These are phyloP conservation scores for Hymenoscyphus repandus DNA, from an alignment of 2,329 filamentous ascomycete genomes.

Conservation along the genomic window DNA sequence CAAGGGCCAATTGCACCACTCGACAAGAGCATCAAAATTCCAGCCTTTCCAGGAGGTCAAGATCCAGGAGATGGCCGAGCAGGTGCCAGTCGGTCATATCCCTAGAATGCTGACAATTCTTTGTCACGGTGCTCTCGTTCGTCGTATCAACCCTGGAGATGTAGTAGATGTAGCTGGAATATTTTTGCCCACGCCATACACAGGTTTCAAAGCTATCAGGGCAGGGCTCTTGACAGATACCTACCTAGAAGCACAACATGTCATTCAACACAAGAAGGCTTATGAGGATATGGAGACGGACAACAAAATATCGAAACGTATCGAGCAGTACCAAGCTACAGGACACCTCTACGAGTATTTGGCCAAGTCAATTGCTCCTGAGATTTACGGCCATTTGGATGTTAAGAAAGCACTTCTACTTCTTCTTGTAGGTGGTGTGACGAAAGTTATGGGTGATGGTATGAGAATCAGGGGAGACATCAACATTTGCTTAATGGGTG, in stretches of 20 bases:
- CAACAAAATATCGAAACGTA: slow-evolving; percentile 70
- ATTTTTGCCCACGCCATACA: slow-evolving; percentile 95
- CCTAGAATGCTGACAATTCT: slow-evolving; percentile 85
- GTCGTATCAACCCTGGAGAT: slow-evolving; percentile 88
- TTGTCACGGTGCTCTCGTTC: slow-evolving; percentile 80
- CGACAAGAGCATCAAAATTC: slow-evolving; percentile 95
- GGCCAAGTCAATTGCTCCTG: slow-evolving; percentile 91
- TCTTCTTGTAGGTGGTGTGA: slow-evolving; percentile 90
- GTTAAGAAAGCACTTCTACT: slow-evolving; percentile 98
- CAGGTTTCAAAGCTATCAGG: slow-evolving; percentile 96
- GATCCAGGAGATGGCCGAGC: slow-evolving; percentile 98
- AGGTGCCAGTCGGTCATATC: slow-evolving; percentile 96
- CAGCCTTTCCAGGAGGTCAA: slow-evolving; percentile 97
- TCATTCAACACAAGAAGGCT: slow-evolving; percentile 95
- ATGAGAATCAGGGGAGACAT: slow-evolving; percentile 99
- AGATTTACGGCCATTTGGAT: slow-evolving; percentile 94
- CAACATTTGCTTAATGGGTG: slow-evolving; percentile 98
- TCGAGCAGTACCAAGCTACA: slow-evolving; percentile 77
- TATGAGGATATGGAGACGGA: slow-evolving; percentile 91
- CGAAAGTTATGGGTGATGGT: slow-evolving; percentile 93
- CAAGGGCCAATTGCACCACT: slow-evolving; percentile 89
- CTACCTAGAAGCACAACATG: slow-evolving; percentile 89
- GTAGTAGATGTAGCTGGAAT: slow-evolving; percentile 91
- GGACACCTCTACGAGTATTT: slow-evolving; percentile 95
- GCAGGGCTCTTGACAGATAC: slow-evolving; percentile 96